These are phyloP conservation scores for Stentor roeselii DNA, from an alignment of 73 alveolate species.

Conservation along the genomic window DNA sequence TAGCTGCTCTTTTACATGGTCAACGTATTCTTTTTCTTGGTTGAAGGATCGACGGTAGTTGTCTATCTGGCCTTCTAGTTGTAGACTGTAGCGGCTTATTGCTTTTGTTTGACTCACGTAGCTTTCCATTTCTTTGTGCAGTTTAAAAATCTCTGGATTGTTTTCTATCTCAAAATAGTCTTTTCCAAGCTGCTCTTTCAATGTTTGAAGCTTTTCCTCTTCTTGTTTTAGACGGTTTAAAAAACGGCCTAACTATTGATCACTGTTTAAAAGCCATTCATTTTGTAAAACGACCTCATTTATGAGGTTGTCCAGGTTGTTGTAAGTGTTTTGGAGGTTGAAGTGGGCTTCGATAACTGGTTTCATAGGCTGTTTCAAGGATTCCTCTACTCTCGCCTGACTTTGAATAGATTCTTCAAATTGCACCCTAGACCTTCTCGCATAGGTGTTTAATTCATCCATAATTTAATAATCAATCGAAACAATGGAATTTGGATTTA, in stretches of 20 bases:
- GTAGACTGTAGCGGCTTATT: not conserved
- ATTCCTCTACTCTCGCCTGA: not conserved
- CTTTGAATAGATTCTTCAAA: not conserved
- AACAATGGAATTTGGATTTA: no score
- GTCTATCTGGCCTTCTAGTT: not conserved
- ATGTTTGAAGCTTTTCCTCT: conserved; percentile 9
- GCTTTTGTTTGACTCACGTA: not conserved
- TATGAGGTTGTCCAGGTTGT: not conserved
- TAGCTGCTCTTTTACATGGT: not conserved
- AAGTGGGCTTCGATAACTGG: conserved; percentile 15
- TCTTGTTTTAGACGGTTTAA: not conserved
- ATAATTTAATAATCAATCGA: no score
- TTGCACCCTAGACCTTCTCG: not conserved
- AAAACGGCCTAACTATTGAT: not conserved
- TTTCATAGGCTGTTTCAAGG: conserved; percentile 17
- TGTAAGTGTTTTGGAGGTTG: conserved; percentile 3
- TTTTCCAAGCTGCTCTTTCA: conserved; percentile 2
- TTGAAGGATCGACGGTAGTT: not conserved
- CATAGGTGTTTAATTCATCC: not conserved
- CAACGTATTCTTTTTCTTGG: conserved; percentile 9
- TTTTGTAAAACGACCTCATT: conserved; percentile 15
- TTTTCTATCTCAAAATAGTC: conserved; percentile 19
- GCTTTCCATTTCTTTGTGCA: conserved; percentile 3
- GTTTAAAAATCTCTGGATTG: conserved; percentile 1
- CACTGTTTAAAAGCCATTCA: conserved; percentile 25